Conservation (phyloP, 306 rosid genomes). For the Trichosanthes cucumerina region DNA sequence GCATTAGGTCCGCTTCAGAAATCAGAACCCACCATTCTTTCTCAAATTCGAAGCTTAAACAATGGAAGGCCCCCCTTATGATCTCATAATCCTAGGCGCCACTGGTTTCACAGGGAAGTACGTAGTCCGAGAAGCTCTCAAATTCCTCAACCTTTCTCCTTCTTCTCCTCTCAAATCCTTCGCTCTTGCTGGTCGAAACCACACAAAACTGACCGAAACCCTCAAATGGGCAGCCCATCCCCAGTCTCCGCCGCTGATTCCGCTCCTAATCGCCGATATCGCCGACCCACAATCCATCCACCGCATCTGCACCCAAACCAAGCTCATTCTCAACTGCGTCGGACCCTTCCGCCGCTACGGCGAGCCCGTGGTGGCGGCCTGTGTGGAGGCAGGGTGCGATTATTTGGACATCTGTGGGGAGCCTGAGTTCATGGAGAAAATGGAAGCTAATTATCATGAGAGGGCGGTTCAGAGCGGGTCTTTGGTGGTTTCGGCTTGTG, state of each 20-base stretch:
- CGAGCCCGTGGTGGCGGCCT: slow-evolving; percentile 62
- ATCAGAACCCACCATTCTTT: too few relatives aligned
- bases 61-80: slow-evolving; percentile 30
- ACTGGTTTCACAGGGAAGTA: slow-evolving; percentile 86
- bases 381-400: slow-evolving; percentile 57
- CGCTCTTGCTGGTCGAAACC: slow-evolving; percentile 73
- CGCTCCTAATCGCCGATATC: slow-evolving; percentile 52
- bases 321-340: slow-evolving; percentile 76
- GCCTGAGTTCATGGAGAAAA: slow-evolving; percentile 78
- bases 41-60: background rate
- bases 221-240: slow-evolving; percentile 65
- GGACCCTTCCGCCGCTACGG: slow-evolving; percentile 90
- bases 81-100: slow-evolving; percentile 67
- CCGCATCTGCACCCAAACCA: slow-evolving; percentile 46
- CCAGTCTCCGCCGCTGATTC: slow-evolving; percentile 37
- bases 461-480: slow-evolving; percentile 33
- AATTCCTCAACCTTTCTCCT: slow-evolving; percentile 39
- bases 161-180: slow-evolving; percentile 51
- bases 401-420: slow-evolving; percentile 84
- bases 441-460: slow-evolving; percentile 41
- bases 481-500: slow-evolving; percentile 76
- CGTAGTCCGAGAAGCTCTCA: slow-evolving; percentile 60
- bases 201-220: slow-evolving; percentile 37
- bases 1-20: too few relatives aligned
- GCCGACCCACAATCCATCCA: slow-evolving; percentile 48